These are phyloP conservation scores for Cochlearia excelsa DNA, from an alignment of 345 rosid species.

Conservation along the genomic window DNA sequence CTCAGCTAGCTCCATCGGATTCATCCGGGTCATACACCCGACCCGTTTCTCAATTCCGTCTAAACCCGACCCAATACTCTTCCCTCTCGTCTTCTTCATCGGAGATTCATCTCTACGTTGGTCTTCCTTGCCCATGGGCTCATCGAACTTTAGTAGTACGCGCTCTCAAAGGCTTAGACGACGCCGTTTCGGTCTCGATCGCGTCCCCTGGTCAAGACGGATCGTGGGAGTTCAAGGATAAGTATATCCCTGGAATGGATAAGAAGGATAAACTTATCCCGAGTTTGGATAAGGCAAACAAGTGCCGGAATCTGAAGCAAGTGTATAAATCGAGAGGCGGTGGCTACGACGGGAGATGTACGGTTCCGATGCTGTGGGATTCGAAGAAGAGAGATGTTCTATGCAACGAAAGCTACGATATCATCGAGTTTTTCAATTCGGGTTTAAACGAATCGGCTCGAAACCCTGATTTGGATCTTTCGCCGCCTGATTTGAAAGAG, in stretches of 20 bases:
- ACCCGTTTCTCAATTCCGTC: constrained; percentile 70
- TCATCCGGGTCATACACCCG: constrained; percentile 74
- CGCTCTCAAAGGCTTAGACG: constrained; percentile 78
- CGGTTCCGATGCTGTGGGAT: constrained; percentile 88
- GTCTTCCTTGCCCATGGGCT: constrained; percentile 96
- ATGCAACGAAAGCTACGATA: constrained; percentile 82
- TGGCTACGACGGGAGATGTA: constrained; percentile 65
- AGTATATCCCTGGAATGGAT: constrained; percentile 11
- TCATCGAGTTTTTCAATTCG: constrained; percentile 62
- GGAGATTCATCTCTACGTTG: constrained; percentile 77
- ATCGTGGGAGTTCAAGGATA: constrained; percentile 63
- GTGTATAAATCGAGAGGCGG: constrained; percentile 58
- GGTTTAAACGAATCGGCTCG: constrained; percentile 52
- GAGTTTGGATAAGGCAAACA: constrained; percentile 55
- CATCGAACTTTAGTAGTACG: constrained; percentile 78
- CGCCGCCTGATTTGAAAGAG: constrained; percentile 45
- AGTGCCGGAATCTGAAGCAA: constrained; percentile 63
- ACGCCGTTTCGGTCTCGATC: constrained; percentile 60
- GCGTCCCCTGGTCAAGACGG: constrained; percentile 79
- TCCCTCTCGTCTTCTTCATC: constrained; percentile 28
- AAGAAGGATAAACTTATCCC: constrained; percentile 44
- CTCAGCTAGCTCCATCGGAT: constrained; percentile 89
- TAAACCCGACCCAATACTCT: constrained; percentile 38
- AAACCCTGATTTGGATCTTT: constrained; percentile 58
- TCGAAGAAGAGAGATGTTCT: constrained; percentile 56